Conservation (phyloP, 805 yeast species). For the Suhomyces sp. region DNA sequence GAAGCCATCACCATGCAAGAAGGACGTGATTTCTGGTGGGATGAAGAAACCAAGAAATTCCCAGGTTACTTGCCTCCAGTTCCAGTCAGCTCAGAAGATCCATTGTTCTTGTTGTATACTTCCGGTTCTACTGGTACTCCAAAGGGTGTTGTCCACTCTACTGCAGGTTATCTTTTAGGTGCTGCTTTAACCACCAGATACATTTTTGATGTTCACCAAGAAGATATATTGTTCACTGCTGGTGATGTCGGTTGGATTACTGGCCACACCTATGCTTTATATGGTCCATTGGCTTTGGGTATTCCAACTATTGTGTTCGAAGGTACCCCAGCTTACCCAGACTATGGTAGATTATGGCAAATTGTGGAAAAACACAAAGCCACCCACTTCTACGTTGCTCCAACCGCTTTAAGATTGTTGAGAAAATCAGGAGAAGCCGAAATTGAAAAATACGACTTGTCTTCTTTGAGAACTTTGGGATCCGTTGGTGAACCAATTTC, state of each 20-base stretch:
- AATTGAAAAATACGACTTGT: constrained; percentile 59
- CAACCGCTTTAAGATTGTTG: constrained; percentile 75
- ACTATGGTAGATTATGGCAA: constrained; percentile 76
- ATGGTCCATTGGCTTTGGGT: constrained; percentile 77
- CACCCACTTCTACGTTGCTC: constrained; percentile 81
- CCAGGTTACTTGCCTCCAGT: constrained; percentile 70
- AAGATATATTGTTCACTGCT: constrained; percentile 77
- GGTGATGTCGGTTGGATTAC: constrained; percentile 94
- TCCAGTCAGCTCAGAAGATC: constrained; percentile 77
- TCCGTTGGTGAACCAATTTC: constrained; percentile 88
- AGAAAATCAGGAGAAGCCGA: constrained; percentile 70
- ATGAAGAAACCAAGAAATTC: constrained; percentile 62
- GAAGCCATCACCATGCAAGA: constrained; percentile 45
- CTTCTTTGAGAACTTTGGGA: constrained; percentile 66
- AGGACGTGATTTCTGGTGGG: constrained; percentile 76
- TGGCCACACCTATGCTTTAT: constrained; percentile 80
- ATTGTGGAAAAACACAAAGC: constrained; percentile 69
- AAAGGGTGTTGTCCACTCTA: constrained; percentile 79
- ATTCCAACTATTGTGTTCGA: constrained; percentile 78
- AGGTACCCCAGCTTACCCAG: constrained; percentile 86
- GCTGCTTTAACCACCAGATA: constrained; percentile 73
- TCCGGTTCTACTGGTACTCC: constrained; percentile 90
- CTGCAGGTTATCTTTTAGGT: constrained; percentile 76
- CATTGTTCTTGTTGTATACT: constrained; percentile 75
- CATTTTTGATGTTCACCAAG: constrained; percentile 70